Evolutionary conservation across 306 rosid species (phyloP), one percentile per base, ranked within the genome.

Genomic region (Betula pendula): DNA sequence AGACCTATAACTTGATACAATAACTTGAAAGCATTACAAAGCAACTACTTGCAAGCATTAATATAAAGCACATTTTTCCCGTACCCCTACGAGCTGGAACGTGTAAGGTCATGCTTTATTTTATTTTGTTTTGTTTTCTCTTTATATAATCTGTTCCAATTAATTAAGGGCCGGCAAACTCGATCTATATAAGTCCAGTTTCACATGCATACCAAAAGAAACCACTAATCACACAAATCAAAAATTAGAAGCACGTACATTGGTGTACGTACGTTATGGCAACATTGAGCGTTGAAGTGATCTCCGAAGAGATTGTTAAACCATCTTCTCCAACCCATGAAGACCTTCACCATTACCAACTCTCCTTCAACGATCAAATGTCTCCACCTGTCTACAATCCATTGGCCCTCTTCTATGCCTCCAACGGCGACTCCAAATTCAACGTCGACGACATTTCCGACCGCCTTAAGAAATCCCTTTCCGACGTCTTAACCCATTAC

Each of bases 361-460:
- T 86, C 29, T 88, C 89, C 9, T 82, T 90, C 50, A 86, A 84
- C 16, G 90, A 90, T 56, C 92, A 88, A 76, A 45, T 83, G 22
- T 71, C 85, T 45, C 90, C 91, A 17, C 49, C 58, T 20, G 73
- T 76, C 6, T 85, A 86, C 12, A 79, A 69, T 63, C 85, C 90
- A n/a, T 0, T 74, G 2, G 25, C 75, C 19, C 72, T 83, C 66
- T 88, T 92, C 35, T 92, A 79, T 31, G 29, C 80, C 25, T 3
- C 3, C 50, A 19, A 73, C 0, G 31, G 3, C 13, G 29, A 56
- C 6, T 22, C 38, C 19, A 19, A 51, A 27, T 60, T 77, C 72
- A 49, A 55, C 20, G 27, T 24, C 47, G 15, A 47, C 16, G 51
- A 84, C 22, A 67, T 85, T 35, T 79, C 81, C 42, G 11, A 65